Percentiles rank a stretch among this genome's conserved stretches.
These are phyloP conservation scores for Mucor lusitanicus DNA, from an alignment of 371 early-diverging fungal species.

Conservation along the genomic window DNA sequence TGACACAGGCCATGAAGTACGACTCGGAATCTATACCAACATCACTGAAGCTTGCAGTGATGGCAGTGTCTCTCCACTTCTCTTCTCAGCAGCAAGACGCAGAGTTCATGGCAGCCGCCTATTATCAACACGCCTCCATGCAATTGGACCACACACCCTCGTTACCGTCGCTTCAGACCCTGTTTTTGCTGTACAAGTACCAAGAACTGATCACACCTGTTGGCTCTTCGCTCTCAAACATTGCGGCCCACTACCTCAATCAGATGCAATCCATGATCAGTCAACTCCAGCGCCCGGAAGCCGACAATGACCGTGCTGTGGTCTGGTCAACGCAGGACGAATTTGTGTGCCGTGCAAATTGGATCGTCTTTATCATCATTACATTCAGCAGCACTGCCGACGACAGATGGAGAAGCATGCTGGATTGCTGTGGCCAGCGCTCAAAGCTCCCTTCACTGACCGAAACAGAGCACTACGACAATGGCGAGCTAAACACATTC, in stretches of 20 bases:
- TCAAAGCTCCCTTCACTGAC: constrained; percentile 13
- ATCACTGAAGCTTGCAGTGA: constrained; percentile 10
- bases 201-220: constrained; percentile 25
- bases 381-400: constrained; percentile 20
- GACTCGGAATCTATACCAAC: not conserved
- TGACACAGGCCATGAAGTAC: not conserved
- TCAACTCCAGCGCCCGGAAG: constrained; percentile 2
- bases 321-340: constrained; percentile 15
- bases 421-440: not conserved
- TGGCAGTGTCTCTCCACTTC: constrained; percentile 15
- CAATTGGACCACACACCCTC: constrained; percentile 5
- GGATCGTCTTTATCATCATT: constrained; percentile 23
- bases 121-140: constrained; percentile 8
- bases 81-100: not conserved
- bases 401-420: constrained; percentile 5
- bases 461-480: constrained; percentile 25
- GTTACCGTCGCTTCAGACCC: constrained; percentile 13
- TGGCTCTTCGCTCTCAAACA: constrained; percentile 11
- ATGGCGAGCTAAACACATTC: constrained; percentile 9
- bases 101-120: constrained; percentile 12
- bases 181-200: constrained; percentile 30
- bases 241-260: constrained; percentile 10
- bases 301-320: not conserved
- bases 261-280: constrained; percentile 14
- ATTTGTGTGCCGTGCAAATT: constrained; percentile 16